Conservation (phyloP, 2,329 filamentous ascomycete genomes). For the Fonsecaea pedrosoi region DNA sequence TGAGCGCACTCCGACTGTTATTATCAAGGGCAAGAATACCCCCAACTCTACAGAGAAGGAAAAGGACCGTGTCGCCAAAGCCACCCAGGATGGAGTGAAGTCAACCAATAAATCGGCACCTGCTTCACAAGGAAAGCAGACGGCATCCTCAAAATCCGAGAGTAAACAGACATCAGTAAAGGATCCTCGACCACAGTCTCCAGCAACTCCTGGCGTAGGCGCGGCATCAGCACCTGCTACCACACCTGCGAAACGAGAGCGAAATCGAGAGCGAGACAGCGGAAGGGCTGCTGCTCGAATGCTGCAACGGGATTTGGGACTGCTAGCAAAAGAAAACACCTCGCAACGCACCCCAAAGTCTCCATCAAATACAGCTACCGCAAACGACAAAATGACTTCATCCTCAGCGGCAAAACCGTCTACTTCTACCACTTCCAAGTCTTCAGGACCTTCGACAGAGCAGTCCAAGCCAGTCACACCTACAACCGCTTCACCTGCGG, state of each 20-base stretch:
- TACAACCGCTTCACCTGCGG: conserved; percentile 25
- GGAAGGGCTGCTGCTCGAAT: conserved; percentile 63
- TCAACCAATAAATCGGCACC: conserved; percentile 59
- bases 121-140: conserved; percentile 43
- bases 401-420: conserved; percentile 38
- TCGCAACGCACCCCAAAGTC: conserved; percentile 27
- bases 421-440: conserved; percentile 32
- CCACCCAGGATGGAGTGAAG: conserved; percentile 67
- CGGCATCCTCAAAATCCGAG: conserved; percentile 22
- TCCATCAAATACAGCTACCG: conserved; percentile 1
- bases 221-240: conserved; percentile 39
- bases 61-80: conserved; percentile 57
- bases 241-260: conserved; percentile 56
- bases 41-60: conserved; percentile 16
- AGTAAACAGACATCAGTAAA: conserved; percentile 42
- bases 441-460: conserved; percentile 42
- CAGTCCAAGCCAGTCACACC: conserved; percentile 46
- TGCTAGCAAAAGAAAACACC: conserved; percentile 45
- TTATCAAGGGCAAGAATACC: conserved; percentile 42
- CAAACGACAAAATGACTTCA: conserved; percentile 3
- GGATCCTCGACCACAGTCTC: conserved; percentile 34
- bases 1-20: conserved; percentile 48
- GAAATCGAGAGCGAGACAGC: conserved; percentile 62
- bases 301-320: conserved; percentile 67
- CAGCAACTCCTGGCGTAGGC: conserved; percentile 42